These are phyloP conservation scores for Candida boleticola DNA, from an alignment of 805 yeast species.

Conservation along the genomic window DNA sequence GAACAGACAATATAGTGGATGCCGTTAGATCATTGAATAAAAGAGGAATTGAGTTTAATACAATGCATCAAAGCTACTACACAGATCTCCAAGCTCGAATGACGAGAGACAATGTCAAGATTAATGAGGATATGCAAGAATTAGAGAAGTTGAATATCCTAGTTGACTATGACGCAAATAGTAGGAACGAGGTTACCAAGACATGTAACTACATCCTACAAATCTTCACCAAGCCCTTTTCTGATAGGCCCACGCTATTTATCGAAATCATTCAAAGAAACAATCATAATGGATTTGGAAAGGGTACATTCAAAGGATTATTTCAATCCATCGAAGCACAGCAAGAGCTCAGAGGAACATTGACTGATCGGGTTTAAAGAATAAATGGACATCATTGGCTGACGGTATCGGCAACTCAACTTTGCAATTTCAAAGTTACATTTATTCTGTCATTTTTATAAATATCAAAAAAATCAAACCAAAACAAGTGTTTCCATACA, in stretches of 20 bases:
- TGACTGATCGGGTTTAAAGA: conserved; percentile 17
- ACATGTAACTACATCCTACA: conserved; percentile 70
- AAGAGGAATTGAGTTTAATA: conserved; percentile 72
- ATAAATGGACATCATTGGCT: too few relatives aligned
- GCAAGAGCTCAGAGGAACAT: conserved; percentile 68
- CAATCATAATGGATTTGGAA: conserved; percentile 84
- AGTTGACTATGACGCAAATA: conserved; percentile 69
- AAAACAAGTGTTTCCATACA: too few relatives aligned
- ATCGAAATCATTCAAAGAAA: conserved; percentile 78
- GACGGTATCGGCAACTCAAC: too few relatives aligned
- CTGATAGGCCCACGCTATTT: conserved; percentile 79
- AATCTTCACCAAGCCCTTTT: conserved; percentile 72
- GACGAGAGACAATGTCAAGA: conserved; percentile 36
- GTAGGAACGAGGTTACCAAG: conserved; percentile 20
- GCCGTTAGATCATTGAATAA: conserved; percentile 51
- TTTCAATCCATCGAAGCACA: conserved; percentile 81
- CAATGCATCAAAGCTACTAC: conserved; percentile 60
- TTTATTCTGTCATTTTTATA: too few relatives aligned
- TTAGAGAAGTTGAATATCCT: conserved; percentile 57
- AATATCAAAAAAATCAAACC: neutral
- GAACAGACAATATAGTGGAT: conserved; percentile 57
- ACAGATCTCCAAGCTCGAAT: conserved; percentile 46
- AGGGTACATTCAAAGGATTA: conserved; percentile 81
- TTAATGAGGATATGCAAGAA: conserved; percentile 51
- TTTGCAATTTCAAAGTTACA: too few relatives aligned